Base-by-base conservation (phyloP, 768 basidiomycete genomes). In the Mycena crocata region DNA sequence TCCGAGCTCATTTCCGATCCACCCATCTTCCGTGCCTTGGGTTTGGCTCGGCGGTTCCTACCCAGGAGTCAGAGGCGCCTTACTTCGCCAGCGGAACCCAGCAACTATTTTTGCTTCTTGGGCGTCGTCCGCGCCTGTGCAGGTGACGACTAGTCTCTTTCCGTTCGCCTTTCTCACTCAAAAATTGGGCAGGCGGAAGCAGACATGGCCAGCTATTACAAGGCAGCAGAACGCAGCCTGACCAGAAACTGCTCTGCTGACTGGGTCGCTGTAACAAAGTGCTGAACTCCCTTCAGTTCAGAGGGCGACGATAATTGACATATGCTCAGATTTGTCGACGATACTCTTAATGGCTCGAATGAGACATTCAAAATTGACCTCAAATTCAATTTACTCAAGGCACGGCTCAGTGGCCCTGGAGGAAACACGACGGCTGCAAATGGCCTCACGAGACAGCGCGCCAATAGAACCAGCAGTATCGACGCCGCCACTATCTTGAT, bases 211-310 rank as follows among this genome's bases (percentile, higher is more conserved):
- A 80, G 81, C 45, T 86, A 85, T 73, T 86, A 86, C 70, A 82
- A 82, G 62, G 84, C 84, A 0, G 84, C 84, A 1, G 84, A 85
- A 62, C 79, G 84, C 32, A 84, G 83, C 62, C 74, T 85, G 24
- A 84, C 84, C 0, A 76, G 84, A 21, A 86, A 86, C 68, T 86
- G 84, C 64, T 85, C 84, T 7, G 83, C 84, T 1, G 85, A 86
- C 76, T 86, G 84, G 84, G 81, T 84, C 54, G 81, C 82, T 5
- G 82, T 85, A 13, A 85, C 84, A 32, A 73, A 73, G 72, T 77
- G 59, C 23, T 37, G n/a, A n/a, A n/a, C n/a, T n/a, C n/a, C n/a
- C n/a, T n/a, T n/a, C n/a, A 72, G 69, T 56, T 17, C 7, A 35
- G 56, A 7, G 6, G 37, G 31, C 24, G 3, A 5, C 9, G 13